phyloP scores from a whole-genome alignment of 805 yeast species.

The Nakazawaea laoshanensis region DNA sequence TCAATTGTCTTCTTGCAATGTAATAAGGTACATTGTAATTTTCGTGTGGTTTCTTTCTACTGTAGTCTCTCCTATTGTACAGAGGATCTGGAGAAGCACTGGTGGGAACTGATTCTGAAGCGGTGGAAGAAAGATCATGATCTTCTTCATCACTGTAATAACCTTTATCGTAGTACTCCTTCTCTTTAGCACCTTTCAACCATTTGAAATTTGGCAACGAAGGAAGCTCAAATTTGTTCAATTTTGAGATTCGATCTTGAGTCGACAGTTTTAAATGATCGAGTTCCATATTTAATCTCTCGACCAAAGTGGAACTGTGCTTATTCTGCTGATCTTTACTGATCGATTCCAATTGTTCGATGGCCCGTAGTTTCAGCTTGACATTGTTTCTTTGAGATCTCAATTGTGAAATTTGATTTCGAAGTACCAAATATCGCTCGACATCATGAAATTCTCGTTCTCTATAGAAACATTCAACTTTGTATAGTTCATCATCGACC shows the following conservation, averaged over 20 bases:
- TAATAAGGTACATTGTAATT: constrained; percentile 42
- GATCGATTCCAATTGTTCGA: not conserved
- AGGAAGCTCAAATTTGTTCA: constrained; percentile 31
- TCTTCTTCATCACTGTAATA: constrained; percentile 16
- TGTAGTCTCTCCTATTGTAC: constrained; percentile 43
- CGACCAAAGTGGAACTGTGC: not conserved
- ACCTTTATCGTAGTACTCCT: constrained; percentile 26
- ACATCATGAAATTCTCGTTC: constrained; percentile 53
- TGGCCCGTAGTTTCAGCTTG: constrained; percentile 14
- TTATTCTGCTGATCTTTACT: constrained; percentile 5
- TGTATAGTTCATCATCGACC: constrained; percentile 54
- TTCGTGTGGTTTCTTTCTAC: constrained; percentile 18
- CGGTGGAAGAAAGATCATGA: constrained; percentile 3
- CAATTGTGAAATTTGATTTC: constrained; percentile 61
- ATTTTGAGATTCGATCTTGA: constrained; percentile 15
- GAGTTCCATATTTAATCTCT: too few relatives aligned
- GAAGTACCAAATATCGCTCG: constrained; percentile 50
- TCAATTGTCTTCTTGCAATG: constrained; percentile 59
- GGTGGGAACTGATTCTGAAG: not conserved
- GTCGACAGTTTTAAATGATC: constrained; percentile 4
- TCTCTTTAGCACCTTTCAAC: constrained; percentile 21
- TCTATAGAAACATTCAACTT: constrained; percentile 53
- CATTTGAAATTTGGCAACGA: constrained; percentile 30
- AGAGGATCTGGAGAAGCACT: constrained; percentile 14
- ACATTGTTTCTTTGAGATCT: constrained; percentile 33